Evolutionary conservation across 73 alveolate species (phyloP).

Genomic region (Tetrahymena elliotti): DNA sequence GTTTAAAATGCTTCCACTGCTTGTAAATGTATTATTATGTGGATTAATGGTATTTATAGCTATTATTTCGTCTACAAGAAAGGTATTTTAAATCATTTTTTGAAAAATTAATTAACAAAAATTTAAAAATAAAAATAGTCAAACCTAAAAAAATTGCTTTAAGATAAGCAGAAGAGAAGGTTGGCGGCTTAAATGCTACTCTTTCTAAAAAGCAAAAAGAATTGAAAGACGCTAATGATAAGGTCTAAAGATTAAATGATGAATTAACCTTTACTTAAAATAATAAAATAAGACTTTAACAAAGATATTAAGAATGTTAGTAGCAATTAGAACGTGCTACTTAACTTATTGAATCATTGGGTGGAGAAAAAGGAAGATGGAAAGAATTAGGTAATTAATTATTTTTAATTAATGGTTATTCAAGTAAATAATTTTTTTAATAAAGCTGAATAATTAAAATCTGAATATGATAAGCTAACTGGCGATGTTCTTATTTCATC

Average conservation of each 20-base stretch:
- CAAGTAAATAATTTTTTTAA: neutral
- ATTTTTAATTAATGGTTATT: neutral
- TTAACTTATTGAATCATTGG: conserved; percentile 89
- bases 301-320: conserved; percentile 63
- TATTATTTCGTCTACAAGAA: neutral
- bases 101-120: conserved; percentile 71
- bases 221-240: conserved; percentile 87
- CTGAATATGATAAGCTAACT: conserved; percentile 73
- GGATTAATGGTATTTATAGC: conserved; percentile 12
- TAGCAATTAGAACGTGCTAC: conserved; percentile 83
- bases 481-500: conserved; percentile 69
- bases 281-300: conserved; percentile 74
- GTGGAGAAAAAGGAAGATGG: conserved; percentile 97
- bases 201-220: conserved; percentile 71
- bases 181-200: conserved; percentile 62
- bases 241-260: conserved; percentile 87
- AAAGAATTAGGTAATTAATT: conserved; percentile 38
- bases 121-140: conserved; percentile 70
- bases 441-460: conserved; percentile 59
- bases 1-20: conserved; percentile 55
- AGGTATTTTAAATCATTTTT: neutral
- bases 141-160: conserved; percentile 76
- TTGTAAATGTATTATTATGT: conserved; percentile 23
- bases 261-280: conserved; percentile 80
- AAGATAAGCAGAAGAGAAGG: conserved; percentile 68